Evolutionary conservation across 208 protist species (phyloP).

Genomic region (Leishmania arabica): DNA sequence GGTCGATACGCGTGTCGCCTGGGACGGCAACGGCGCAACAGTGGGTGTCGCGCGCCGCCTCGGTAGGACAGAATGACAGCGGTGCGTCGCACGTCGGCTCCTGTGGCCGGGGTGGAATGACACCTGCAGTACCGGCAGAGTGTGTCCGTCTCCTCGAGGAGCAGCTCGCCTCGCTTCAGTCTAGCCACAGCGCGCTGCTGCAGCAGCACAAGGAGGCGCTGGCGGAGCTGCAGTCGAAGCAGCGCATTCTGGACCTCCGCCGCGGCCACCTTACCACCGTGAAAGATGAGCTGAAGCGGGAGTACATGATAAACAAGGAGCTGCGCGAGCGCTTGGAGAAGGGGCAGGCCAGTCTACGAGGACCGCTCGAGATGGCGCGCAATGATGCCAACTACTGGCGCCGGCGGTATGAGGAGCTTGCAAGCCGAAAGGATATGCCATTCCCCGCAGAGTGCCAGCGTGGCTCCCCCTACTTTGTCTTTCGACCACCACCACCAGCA

Average conservation of each 20-base stretch:
- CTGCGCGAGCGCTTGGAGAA: conserved; percentile 52
- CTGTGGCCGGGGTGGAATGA: neutral
- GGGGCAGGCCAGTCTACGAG: conserved; percentile 38
- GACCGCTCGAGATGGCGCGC: conserved; percentile 45
- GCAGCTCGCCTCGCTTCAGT: conserved; percentile 24
- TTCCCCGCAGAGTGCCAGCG: conserved; percentile 15
- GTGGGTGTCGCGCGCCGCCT: conserved; percentile 16
- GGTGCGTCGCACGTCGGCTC: neutral
- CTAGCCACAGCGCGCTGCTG: conserved; percentile 34
- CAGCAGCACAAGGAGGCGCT: conserved; percentile 40
- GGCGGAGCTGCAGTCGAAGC: conserved; percentile 64
- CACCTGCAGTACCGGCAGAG: conserved; percentile 24
- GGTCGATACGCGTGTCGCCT: conserved; percentile 3
- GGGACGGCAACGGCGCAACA: conserved; percentile 15
- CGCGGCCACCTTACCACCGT: conserved; percentile 78
- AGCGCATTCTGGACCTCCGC: conserved; percentile 52
- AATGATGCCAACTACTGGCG: conserved; percentile 75
- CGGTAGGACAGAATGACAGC: conserved; percentile 3
- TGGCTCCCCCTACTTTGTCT: conserved; percentile 19
- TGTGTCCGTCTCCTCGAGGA: conserved; percentile 35
- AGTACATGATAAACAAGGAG: conserved; percentile 46
- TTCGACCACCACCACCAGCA: neutral
- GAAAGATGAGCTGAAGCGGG: conserved; percentile 64
- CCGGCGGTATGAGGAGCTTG: conserved; percentile 62
- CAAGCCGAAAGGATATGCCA: neutral